Evolutionary conservation across 2,329 filamentous ascomycete genomes (phyloP).

Genomic region (Diaporthe citriasiana): DNA sequence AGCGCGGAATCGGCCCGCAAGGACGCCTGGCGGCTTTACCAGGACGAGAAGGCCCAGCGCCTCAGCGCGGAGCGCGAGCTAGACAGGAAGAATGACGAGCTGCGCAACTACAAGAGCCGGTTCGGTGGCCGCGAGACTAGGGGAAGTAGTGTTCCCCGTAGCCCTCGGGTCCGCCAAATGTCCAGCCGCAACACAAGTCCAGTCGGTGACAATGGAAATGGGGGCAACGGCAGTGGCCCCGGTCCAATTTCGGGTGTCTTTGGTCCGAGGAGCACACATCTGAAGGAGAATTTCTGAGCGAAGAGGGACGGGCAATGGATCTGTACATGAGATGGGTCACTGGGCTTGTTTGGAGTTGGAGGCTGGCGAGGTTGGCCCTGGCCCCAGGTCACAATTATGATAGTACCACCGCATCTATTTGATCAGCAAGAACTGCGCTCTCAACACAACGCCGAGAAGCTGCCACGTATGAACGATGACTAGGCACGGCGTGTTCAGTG

Average conservation of each 20-base stretch:
- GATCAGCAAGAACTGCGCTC: background rate
- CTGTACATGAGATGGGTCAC: background rate
- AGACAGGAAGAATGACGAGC: slow-evolving; percentile 62
- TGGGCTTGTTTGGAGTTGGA: background rate
- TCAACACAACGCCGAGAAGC: background rate
- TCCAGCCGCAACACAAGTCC: slow-evolving; percentile 45
- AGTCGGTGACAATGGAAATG: slow-evolving; percentile 23
- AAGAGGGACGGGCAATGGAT: background rate
- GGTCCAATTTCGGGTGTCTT: slow-evolving; percentile 30
- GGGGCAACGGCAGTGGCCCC: slow-evolving; percentile 14
- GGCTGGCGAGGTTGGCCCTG: background rate
- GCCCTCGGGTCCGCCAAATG: slow-evolving; percentile 60
- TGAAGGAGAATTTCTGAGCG: slow-evolving; percentile 37
- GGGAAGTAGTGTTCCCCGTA: slow-evolving; percentile 69
- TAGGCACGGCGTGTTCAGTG: background rate
- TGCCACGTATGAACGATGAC: background rate
- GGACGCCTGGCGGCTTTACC: slow-evolving; percentile 52
- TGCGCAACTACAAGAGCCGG: slow-evolving; percentile 59
- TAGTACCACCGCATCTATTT: background rate
- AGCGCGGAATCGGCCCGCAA: slow-evolving; percentile 55
- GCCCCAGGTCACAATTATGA: background rate
- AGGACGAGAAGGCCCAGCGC: slow-evolving; percentile 58
- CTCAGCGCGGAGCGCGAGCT: slow-evolving; percentile 68
- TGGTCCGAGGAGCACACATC: slow-evolving; percentile 38
- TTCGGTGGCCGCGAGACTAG: slow-evolving; percentile 67